A percentile compares a stretch with the other conserved stretches of the same genome.
Conservation (phyloP, 139 green algal species). For the Auxenochlorella pyrenoidosa region DNA sequence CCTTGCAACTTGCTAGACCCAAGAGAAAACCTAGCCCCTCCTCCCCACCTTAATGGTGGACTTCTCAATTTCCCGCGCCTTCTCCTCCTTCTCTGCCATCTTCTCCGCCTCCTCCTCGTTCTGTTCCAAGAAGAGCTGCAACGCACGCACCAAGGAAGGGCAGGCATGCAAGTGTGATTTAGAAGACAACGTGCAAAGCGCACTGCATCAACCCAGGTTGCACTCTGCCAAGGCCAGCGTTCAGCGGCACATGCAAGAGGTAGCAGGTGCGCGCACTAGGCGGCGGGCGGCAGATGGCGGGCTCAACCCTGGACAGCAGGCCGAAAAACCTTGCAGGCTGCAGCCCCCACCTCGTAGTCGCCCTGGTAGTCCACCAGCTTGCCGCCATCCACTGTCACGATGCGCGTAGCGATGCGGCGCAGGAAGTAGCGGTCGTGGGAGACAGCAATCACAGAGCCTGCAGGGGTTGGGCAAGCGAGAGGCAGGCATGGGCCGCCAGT, state of each 20-base stretch:
- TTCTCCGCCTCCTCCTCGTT: constrained; percentile 75
- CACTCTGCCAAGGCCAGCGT: too few relatives aligned
- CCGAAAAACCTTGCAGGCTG: too few relatives aligned
- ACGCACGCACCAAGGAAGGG: too few relatives aligned
- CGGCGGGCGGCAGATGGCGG: too few relatives aligned
- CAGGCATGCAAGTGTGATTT: not conserved
- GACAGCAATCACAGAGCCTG: constrained; percentile 88
- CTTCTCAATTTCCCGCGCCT: constrained; percentile 76
- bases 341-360: constrained; percentile 89
- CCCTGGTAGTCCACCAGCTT: constrained; percentile 91
- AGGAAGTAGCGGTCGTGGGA: constrained; percentile 99
- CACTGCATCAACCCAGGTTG: too few relatives aligned
- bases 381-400: constrained; percentile 75
- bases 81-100: constrained; percentile 75
- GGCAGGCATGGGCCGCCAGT: too few relatives aligned
- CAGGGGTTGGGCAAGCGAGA: not conserved
- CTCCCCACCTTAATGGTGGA: constrained; percentile 67
- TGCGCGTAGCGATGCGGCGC: constrained; percentile 90
- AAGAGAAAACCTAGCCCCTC: not conserved
- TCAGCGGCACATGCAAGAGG: too few relatives aligned
- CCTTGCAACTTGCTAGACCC: not conserved
- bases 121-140: constrained; percentile 82
- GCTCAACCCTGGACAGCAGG: too few relatives aligned
- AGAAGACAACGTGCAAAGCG: too few relatives aligned
- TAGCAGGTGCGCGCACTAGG: too few relatives aligned